Base-by-base conservation (phyloP, 495 filamentous ascomycete genomes). In the Trichoderma virens region DNA sequence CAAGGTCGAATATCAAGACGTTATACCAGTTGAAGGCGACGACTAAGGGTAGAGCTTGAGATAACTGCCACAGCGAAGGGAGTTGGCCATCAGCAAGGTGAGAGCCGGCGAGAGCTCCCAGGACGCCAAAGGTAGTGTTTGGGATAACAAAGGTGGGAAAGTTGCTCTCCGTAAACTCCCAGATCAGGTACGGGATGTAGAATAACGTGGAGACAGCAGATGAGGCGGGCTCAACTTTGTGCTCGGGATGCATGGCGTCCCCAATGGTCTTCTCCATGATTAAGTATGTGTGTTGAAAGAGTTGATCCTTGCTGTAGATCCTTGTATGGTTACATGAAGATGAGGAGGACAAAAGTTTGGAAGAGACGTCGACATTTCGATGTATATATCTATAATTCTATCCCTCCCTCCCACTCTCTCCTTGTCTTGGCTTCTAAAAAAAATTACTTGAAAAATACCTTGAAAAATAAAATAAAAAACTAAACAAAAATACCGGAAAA, bases 1-100 rank as follows among this genome's bases (percentile, higher is more conserved):
- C 71, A 28, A 84, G 66, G 63, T 72, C 70, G 69, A 80, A 79
- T 54, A 75, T 62, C 27, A 83, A 66, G 25, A 82, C 63, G 65
- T 78, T 74, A 14, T 59, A 60, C 73, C 72, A 74, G 63, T 64
- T 67, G 60, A 69, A 76, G 9, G 66, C 20, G 2, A 73, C n/a
- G 25, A 72, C 64, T 9, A 67, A 23, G 14, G 70, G 70, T 9
- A 71, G 47, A 8, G 45, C 45, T 20, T 25, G 45, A 51, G 45
- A 16, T 9, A 51, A n/a, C 9, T 51, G n/a, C 45, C 45, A 51
- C 8, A 51, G n/a, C 3, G 45, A 51, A 25, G 45, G 45, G n/a
- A 0, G 3, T 25, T 51, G 45, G 2, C 45, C 45, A 20, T 51
- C 45, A 25, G 45, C 45, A 51, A 51, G 45, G 7, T 25, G 45